phyloP scores from a whole-genome alignment of 2,329 filamentous ascomycete species.

The Colletotrichum tanaceti region DNA sequence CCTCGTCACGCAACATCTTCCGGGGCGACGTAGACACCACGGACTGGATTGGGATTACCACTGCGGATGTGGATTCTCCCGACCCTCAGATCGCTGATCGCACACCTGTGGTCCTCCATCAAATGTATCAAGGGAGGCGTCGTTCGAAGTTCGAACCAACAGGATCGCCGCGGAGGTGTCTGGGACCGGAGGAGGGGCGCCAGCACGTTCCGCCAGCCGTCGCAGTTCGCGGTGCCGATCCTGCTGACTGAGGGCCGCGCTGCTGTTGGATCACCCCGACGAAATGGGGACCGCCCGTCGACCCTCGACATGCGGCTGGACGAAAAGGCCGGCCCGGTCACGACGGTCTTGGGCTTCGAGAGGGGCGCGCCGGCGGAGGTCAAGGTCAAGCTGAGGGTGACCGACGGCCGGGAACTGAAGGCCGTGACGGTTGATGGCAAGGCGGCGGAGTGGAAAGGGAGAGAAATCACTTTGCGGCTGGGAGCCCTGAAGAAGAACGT shows the following conservation, averaged over 20 bases:
- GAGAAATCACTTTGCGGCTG: constrained; percentile 5
- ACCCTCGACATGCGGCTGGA: constrained; percentile 17
- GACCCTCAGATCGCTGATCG: constrained; percentile 18
- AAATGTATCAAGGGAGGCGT: constrained; percentile 16
- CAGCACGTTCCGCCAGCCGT: constrained; percentile 26
- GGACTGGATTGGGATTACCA: constrained; percentile 19
- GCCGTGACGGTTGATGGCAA: constrained; percentile 1
- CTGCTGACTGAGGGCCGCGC: constrained; percentile 10
- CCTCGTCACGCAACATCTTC: constrained; percentile 22
- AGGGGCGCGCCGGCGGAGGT: constrained; percentile 15
- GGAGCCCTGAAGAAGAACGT: neutral
- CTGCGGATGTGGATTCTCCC: constrained; percentile 21
- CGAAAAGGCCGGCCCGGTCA: neutral
- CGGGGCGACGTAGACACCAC: constrained; percentile 5
- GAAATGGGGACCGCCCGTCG: constrained; percentile 9
- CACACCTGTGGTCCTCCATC: constrained; percentile 18
- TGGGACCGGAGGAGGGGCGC: constrained; percentile 25
- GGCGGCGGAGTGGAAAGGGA: constrained; percentile 4
- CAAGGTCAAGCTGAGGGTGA: constrained; percentile 14
- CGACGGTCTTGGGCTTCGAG: neutral
- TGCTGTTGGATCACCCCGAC: constrained; percentile 25
- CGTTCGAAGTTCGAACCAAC: constrained; percentile 18
- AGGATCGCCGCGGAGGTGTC: constrained; percentile 9
- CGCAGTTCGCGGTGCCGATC: constrained; percentile 5
- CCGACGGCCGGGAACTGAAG: constrained; percentile 9